Evolutionary conservation across 1,284 basidiomycete species (phyloP), one percentile per base, ranked within the genome.

Genomic region (Gastroboletus turbinatus): DNA sequence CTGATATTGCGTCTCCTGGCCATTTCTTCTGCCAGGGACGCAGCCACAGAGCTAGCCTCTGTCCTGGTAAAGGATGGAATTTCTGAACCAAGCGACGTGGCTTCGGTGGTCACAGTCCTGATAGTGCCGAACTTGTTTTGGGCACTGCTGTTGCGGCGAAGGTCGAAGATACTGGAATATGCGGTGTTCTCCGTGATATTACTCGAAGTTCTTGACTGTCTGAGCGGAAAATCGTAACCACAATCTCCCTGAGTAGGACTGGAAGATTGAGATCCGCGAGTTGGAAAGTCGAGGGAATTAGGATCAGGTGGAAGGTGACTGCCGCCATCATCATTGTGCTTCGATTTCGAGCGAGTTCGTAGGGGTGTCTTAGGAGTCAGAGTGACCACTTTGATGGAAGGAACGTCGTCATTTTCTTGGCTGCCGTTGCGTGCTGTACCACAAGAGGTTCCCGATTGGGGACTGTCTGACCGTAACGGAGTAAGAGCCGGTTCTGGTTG

Each of bases 71-170:
- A 75, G 21, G 85, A 88, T 21, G 83, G 83, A 36, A 76, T 72
- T 63, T 88, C 78, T 45, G 75, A 77, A 17, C 68, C 80, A 40
- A 81, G 68, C 35, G 86, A 88, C 19, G 88, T 92, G 59, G 85
- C 78, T 60, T 90, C 88, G 35, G 90, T 92, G 35, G 85, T 90
- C 58, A 85, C 75, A 27, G 89, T 91, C 61, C 87, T 79, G 60
- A 91, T 83, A n/a, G 89, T 92, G 36, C 85, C 87, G 68, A 82
- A 91, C 68, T 82, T 84, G 68, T 81, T 83, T 60, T 75, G 76
- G 56, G 71, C 75, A 53, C 73, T 76, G 48, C 70, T 75, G 55
- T 70, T 76, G 39, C 77, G 72, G 42, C 75, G 73, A 45, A 76
- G 69, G 61, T 88, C 85, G 53, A 89, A 72, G 54, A 90, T 71